Conservation (phyloP, 164 flowering plant genomes). For the Vitis labrusca region DNA sequence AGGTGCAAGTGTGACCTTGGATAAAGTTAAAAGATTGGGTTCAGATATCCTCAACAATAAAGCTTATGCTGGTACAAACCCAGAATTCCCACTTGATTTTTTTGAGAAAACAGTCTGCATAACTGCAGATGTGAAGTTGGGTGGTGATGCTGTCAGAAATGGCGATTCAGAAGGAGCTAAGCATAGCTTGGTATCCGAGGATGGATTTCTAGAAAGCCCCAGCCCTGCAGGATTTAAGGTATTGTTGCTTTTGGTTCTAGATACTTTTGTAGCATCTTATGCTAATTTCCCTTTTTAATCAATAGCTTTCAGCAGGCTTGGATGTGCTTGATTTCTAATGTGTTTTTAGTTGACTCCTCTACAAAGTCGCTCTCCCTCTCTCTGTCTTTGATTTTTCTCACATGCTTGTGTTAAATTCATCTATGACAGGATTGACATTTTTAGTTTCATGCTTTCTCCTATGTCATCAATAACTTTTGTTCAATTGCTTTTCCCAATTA, state of each 20-base stretch:
- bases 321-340: background rate
- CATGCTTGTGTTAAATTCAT: too few relatives aligned
- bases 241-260: slow-evolving; percentile 10
- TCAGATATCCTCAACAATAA: slow-evolving; percentile 77
- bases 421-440: too few relatives aligned
- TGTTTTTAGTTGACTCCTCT: background rate
- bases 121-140: slow-evolving; percentile 87
- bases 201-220: slow-evolving; percentile 91
- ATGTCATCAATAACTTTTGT: too few relatives aligned
- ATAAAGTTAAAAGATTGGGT: slow-evolving; percentile 86
- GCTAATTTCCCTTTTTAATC: background rate
- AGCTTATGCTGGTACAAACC: slow-evolving; percentile 71
- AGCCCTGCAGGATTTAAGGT: slow-evolving; percentile 91
- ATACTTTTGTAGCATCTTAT: background rate
- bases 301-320: background rate
- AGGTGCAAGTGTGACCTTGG: slow-evolving; percentile 48
- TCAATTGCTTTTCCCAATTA: too few relatives aligned
- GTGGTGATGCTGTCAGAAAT: slow-evolving; percentile 92
- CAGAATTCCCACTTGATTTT: slow-evolving; percentile 99
- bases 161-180: slow-evolving; percentile 93
- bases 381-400: too few relatives aligned
- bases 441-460: too few relatives aligned
- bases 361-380: too few relatives aligned
- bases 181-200: slow-evolving; percentile 88
- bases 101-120: slow-evolving; percentile 96